Conservation (phyloP, 2,329 filamentous ascomycete genomes). For the Aspergillus eucalypticola region DNA sequence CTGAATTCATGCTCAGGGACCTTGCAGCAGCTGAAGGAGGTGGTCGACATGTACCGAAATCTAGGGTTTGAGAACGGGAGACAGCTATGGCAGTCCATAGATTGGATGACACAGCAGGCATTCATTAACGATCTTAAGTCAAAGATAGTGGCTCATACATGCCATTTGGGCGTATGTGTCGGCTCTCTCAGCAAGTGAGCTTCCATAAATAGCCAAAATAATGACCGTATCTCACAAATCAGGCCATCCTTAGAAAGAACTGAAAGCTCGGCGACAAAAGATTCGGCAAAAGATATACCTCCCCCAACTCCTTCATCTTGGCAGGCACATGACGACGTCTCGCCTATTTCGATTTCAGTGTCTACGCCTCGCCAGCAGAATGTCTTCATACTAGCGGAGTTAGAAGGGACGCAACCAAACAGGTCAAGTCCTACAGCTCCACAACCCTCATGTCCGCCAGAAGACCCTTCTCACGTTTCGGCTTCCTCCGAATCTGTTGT, state of each 20-base stretch:
- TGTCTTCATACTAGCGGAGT: neutral
- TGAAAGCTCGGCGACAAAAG: constrained; percentile 24
- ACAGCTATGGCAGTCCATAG: constrained; percentile 30
- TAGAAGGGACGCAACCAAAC: neutral
- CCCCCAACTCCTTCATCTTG: neutral
- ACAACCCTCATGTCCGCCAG: neutral
- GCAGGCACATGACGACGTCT: neutral
- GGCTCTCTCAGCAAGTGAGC: constrained; percentile 31
- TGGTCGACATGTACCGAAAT: constrained; percentile 25
- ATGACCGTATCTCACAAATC: constrained; percentile 2
- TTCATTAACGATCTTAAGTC: constrained; percentile 31
- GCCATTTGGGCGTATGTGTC: constrained; percentile 32
- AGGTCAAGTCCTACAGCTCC: neutral
- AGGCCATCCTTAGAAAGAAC: constrained; percentile 28
- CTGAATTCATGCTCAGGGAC: constrained; percentile 26
- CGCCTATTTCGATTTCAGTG: neutral
- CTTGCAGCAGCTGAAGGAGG: constrained; percentile 25
- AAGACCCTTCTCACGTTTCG: constrained; percentile 12
- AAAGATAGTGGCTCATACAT: constrained; percentile 32
- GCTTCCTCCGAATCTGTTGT: constrained; percentile 23
- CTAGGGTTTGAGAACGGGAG: constrained; percentile 25
- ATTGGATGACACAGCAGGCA: constrained; percentile 29
- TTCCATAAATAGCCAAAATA: too few relatives aligned
- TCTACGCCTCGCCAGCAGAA: neutral
- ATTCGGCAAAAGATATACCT: constrained; percentile 23